These are phyloP conservation scores for Salix suchowensis DNA, from an alignment of 345 rosid species.

Conservation along the genomic window DNA sequence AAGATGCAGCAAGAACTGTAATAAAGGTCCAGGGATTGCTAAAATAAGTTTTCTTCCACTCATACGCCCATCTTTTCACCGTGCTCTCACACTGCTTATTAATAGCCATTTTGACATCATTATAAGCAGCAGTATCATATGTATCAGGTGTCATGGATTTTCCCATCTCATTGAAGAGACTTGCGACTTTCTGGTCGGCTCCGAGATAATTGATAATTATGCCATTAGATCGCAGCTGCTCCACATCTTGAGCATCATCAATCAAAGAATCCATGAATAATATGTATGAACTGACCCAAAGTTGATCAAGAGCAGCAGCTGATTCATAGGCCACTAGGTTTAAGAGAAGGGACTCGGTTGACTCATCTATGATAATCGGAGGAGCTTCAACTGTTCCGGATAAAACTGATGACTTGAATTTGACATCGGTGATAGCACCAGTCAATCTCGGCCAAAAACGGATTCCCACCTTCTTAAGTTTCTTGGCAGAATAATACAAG, in stretches of 20 bases:
- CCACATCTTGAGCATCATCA: conserved; percentile 15
- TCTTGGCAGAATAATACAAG: neutral
- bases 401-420: neutral
- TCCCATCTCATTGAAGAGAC: conserved; percentile 6
- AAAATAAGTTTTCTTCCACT: conserved; percentile 2
- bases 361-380: conserved; percentile 11
- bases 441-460: neutral
- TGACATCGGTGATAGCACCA: neutral
- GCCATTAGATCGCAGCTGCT: conserved; percentile 1
- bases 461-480: neutral
- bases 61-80: neutral
- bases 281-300: conserved; percentile 10
- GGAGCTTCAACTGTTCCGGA: conserved; percentile 2
- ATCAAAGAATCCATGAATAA: conserved; percentile 20
- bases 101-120: neutral
- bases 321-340: conserved; percentile 14
- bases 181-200: conserved; percentile 14
- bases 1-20: neutral
- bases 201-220: conserved; percentile 11
- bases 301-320: conserved; percentile 1
- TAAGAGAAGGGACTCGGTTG: conserved; percentile 9
- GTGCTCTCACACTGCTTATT: neutral
- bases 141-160: conserved; percentile 10
- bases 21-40: conserved; percentile 7
- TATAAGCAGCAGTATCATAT: neutral